phyloP scores from a whole-genome alignment of 2,329 filamentous ascomycete genomes.

The Microcyclospora pomicola region DNA sequence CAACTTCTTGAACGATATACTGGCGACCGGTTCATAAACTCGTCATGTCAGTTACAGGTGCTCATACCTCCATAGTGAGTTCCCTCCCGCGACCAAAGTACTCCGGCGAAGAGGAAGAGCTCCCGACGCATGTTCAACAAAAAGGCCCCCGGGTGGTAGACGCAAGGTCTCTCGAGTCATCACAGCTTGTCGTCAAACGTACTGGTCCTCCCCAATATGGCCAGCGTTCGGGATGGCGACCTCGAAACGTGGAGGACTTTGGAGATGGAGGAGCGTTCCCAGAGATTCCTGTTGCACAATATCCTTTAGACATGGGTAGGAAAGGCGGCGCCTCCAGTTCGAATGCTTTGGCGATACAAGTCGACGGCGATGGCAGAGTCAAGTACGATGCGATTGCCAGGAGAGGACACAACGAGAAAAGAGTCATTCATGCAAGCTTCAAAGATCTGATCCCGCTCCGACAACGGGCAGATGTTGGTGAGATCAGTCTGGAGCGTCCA shows the following conservation, averaged over 20 bases:
- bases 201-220: slow-evolving; percentile 79
- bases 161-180: slow-evolving; percentile 66
- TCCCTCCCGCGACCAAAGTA: slow-evolving; percentile 84
- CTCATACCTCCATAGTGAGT: slow-evolving; percentile 49
- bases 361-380: slow-evolving; percentile 81
- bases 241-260: slow-evolving; percentile 77
- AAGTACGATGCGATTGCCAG: slow-evolving; percentile 93
- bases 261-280: slow-evolving; percentile 94
- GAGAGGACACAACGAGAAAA: slow-evolving; percentile 69
- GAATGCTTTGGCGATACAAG: slow-evolving; percentile 84
- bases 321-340: slow-evolving; percentile 51
- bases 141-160: slow-evolving; percentile 73
- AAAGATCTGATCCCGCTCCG: slow-evolving; percentile 91
- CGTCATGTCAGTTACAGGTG: slow-evolving; percentile 5
- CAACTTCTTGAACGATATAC: background rate
- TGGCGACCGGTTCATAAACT: background rate
- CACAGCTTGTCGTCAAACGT: slow-evolving; percentile 71
- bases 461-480: slow-evolving; percentile 82
- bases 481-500: slow-evolving; percentile 74
- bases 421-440: slow-evolving; percentile 88
- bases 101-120: slow-evolving; percentile 75
- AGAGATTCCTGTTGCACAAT: slow-evolving; percentile 85
- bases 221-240: slow-evolving; percentile 78
- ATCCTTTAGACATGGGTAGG: slow-evolving; percentile 86
- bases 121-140: slow-evolving; percentile 55